These are phyloP conservation scores for Durusdinium trenchii DNA, from an alignment of 73 alveolate genomes.

Conservation along the genomic window DNA sequence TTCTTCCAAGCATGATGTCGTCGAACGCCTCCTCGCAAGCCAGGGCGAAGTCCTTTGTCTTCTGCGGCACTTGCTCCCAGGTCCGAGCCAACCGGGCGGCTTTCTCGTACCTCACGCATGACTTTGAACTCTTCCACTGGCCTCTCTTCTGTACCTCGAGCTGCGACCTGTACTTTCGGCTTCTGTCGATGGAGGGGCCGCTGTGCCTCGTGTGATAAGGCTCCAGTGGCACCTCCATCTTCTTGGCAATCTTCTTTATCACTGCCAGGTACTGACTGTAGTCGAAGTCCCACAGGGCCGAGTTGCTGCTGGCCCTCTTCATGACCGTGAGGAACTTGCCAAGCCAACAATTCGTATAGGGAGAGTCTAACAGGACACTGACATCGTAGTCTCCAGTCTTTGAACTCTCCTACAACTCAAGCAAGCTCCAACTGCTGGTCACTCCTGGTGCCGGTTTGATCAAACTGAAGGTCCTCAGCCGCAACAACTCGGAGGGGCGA, in stretches of 20 bases:
- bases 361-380: conserved; percentile 21
- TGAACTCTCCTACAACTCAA: not conserved
- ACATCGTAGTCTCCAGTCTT: not conserved
- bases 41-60: not conserved
- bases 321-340: not conserved
- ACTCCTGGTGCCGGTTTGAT: not conserved
- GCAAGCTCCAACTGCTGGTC: conserved; percentile 5
- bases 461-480: not conserved
- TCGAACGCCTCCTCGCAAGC: not conserved
- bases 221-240: not conserved
- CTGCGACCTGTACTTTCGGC: not conserved
- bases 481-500: conserved; percentile 18
- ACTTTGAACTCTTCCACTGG: not conserved
- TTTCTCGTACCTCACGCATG: conserved; percentile 19
- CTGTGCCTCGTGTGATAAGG: not conserved
- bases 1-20: not conserved
- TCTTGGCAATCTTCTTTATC: not conserved
- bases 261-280: not conserved
- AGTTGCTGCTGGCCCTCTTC: not conserved
- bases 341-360: not conserved
- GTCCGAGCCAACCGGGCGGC: not conserved
- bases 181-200: not conserved
- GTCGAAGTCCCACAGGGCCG: conserved; percentile 1
- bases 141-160: not conserved
- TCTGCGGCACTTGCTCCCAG: not conserved